A percentile compares a stretch with the other conserved stretches of the same genome.
These are phyloP conservation scores for Wickerhamomyces xylosicus DNA, from an alignment of 805 yeast species.

Conservation along the genomic window DNA sequence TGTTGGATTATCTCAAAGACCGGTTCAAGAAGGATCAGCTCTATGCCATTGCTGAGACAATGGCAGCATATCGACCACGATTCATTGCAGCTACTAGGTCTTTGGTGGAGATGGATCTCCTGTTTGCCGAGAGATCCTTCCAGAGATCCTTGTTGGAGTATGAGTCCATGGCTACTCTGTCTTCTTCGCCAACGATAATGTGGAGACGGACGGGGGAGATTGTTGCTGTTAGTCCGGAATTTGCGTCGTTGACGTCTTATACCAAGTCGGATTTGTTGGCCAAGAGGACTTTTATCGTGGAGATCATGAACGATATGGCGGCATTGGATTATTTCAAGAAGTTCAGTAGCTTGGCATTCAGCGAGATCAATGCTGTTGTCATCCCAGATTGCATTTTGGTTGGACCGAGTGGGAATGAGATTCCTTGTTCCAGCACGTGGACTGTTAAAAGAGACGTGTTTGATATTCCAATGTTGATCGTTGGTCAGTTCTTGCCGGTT, in stretches of 20 bases:
- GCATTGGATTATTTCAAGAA: conserved; percentile 63
- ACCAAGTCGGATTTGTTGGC: conserved; percentile 45
- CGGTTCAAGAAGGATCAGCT: conserved; percentile 65
- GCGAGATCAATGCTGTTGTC: conserved; percentile 27
- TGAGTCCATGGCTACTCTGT: conserved; percentile 36
- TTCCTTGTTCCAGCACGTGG: conserved; percentile 73
- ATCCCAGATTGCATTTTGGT: conserved; percentile 29
- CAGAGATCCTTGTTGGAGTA: conserved; percentile 49
- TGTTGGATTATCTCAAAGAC: conserved; percentile 63
- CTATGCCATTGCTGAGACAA: conserved; percentile 41
- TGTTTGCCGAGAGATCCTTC: conserved; percentile 48
- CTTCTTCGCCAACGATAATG: conserved; percentile 71
- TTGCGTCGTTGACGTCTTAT: conserved; percentile 60
- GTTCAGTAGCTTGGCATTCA: conserved; percentile 49
- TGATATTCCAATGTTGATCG: conserved; percentile 75
- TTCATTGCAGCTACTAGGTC: conserved; percentile 70
- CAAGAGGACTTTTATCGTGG: conserved; percentile 61
- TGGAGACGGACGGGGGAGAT: conserved; percentile 87
- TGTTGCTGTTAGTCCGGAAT: conserved; percentile 67
- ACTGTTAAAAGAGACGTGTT: conserved; percentile 77
- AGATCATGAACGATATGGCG: conserved; percentile 72
- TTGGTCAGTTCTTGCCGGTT: conserved; percentile 73
- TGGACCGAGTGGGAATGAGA: conserved; percentile 26
- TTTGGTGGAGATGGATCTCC: conserved; percentile 59
- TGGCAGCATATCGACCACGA: conserved; percentile 55